Evolutionary conservation across 768 basidiomycete species (phyloP).

Genomic region (Rhodosporidiobolus sp.): DNA sequence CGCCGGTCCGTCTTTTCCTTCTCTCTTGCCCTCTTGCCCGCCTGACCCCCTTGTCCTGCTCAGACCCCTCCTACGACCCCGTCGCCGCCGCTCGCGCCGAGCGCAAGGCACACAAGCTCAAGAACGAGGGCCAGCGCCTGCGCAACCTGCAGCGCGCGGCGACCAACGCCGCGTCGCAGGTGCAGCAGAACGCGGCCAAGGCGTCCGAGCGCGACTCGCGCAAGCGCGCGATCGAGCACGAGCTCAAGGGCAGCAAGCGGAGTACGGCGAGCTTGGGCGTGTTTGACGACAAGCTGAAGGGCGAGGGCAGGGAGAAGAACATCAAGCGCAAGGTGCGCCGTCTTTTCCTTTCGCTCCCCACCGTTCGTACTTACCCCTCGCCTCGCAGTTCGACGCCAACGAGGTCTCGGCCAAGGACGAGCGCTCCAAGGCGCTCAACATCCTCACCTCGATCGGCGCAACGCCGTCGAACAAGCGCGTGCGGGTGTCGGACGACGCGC

Average conservation of each 20-base stretch:
- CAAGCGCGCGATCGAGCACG: slow-evolving; percentile 70
- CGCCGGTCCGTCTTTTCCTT: slow-evolving; percentile 62
- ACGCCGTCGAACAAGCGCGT: slow-evolving; percentile 64
- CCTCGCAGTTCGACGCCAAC: slow-evolving; percentile 72
- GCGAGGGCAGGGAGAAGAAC: slow-evolving; percentile 81
- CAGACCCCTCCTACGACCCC: slow-evolving; percentile 79
- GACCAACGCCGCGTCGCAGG: slow-evolving; percentile 41
- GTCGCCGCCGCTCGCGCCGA: slow-evolving; percentile 68
- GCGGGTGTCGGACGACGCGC: slow-evolving; percentile 53
- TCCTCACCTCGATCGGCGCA: slow-evolving; percentile 67
- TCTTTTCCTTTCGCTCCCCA: neutral
- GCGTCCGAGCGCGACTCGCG: slow-evolving; percentile 53
- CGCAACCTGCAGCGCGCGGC: slow-evolving; percentile 68
- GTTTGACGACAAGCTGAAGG: slow-evolving; percentile 84
- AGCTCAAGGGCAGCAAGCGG: slow-evolving; percentile 67
- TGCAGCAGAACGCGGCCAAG: slow-evolving; percentile 40
- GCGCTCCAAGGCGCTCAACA: slow-evolving; percentile 66
- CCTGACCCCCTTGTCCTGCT: neutral
- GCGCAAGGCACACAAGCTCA: slow-evolving; percentile 74
- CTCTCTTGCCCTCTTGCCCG: neutral
- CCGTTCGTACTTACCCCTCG: slow-evolving; percentile 4
- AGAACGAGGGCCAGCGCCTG: slow-evolving; percentile 74
- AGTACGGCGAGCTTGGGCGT: slow-evolving; percentile 92
- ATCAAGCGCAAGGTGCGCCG: slow-evolving; percentile 83
- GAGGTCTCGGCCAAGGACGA: slow-evolving; percentile 66